Percentiles rank a stretch among this genome's conserved stretches.
These are phyloP conservation scores for Silene conica DNA, from an alignment of 148 eudicot genomes.

Conservation along the genomic window DNA sequence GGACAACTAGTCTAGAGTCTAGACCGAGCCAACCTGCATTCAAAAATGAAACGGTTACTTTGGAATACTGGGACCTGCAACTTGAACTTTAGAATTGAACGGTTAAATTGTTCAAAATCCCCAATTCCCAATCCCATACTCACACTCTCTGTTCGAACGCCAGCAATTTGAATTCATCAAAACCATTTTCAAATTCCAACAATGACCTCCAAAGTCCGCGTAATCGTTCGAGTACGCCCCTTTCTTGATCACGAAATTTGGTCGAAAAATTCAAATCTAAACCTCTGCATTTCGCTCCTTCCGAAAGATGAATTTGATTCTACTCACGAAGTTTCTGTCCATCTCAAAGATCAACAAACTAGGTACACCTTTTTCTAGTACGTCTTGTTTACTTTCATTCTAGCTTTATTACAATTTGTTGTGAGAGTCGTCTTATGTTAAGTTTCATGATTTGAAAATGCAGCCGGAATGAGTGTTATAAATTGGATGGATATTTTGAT, in stretches of 20 bases:
- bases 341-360: conserved; percentile 65
- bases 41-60: too few species aligned
- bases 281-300: conserved; percentile 48
- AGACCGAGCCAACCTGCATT: too few species aligned
- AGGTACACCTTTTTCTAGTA: conserved; percentile 31
- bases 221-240: conserved; percentile 66
- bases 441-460: conserved; percentile 8
- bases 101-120: too few species aligned
- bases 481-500: conserved; percentile 69
- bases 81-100: too few species aligned
- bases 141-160: background rate
- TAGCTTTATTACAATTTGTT: too few species aligned
- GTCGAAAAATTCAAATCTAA: conserved; percentile 20
- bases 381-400: too few species aligned
- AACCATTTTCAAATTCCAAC: conserved; percentile 3
- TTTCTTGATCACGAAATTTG: conserved; percentile 55
- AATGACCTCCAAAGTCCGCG: conserved; percentile 55
- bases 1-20: too few species aligned
- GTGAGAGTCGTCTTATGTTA: background rate
- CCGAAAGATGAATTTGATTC: conserved; percentile 19
- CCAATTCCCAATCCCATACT: too few species aligned
- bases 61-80: too few species aligned
- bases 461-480: conserved; percentile 79
- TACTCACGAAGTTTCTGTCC: conserved; percentile 51
- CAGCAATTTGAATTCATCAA: conserved; percentile 10